Conservation (phyloP, 176 grass and related monocot species). For the Poa annua region DNA sequence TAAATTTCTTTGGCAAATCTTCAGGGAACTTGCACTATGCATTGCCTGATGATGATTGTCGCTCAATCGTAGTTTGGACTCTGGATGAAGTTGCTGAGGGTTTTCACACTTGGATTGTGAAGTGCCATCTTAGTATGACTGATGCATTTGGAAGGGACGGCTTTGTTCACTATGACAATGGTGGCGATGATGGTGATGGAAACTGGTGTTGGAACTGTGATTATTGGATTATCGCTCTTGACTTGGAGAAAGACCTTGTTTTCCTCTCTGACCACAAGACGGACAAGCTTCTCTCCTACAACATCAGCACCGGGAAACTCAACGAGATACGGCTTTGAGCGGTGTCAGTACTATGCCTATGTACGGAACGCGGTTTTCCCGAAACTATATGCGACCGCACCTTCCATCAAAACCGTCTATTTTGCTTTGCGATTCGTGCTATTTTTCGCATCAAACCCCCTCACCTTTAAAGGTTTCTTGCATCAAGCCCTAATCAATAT, state of each 20-base stretch:
- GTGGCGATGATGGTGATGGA: background rate
- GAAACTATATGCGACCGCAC: no score
- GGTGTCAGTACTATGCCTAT: background rate
- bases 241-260: conserved; percentile 31
- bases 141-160: conserved; percentile 1
- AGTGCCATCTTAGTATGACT: background rate
- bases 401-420: no score
- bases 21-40: conserved; percentile 40
- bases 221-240: conserved; percentile 27
- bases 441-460: no score
- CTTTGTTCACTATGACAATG: background rate
- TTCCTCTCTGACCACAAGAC: conserved; percentile 12
- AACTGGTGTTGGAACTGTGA: conserved; percentile 17
- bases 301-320: conserved; percentile 32
- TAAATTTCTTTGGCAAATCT: conserved; percentile 35
- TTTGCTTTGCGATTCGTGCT: no score
- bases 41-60: background rate
- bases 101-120: conserved; percentile 7
- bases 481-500: no score
- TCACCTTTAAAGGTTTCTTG: no score
- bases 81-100: background rate
- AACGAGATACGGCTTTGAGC: background rate
- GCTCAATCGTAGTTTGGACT: conserved; percentile 32
- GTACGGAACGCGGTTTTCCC: no score
- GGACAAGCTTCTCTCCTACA: conserved; percentile 35